Evolutionary conservation across 2,329 filamentous ascomycete species (phyloP).

Genomic region (Thelonectria discophora): DNA sequence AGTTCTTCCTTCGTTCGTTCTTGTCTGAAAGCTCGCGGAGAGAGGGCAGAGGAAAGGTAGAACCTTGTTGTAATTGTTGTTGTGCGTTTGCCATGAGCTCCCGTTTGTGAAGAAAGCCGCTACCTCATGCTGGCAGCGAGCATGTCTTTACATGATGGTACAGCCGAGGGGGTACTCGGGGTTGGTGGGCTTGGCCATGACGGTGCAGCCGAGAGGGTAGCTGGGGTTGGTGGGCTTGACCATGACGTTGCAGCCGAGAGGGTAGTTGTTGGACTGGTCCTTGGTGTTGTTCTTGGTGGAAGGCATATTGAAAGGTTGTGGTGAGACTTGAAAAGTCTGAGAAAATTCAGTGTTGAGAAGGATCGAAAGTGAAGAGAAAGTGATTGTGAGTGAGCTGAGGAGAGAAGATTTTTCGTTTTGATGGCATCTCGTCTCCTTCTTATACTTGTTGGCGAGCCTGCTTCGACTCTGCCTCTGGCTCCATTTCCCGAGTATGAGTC

Average conservation of each 20-base stretch:
- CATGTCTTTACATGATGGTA: constrained; percentile 47
- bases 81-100: not conserved
- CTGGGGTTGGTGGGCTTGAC: constrained; percentile 41
- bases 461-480: not conserved
- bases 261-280: constrained; percentile 40
- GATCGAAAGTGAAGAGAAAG: constrained; percentile 34
- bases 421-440: constrained; percentile 21
- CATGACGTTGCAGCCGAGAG: constrained; percentile 44
- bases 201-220: constrained; percentile 41
- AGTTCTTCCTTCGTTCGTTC: too few species aligned
- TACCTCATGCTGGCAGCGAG: constrained; percentile 5
- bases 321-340: constrained; percentile 39
- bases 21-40: not conserved
- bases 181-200: constrained; percentile 44
- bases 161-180: constrained; percentile 43
- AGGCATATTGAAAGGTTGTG: constrained; percentile 46
- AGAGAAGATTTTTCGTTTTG: constrained; percentile 12
- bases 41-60: not conserved
- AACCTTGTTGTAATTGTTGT: not conserved
- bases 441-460: constrained; percentile 28
- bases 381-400: constrained; percentile 28
- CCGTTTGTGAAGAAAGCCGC: not conserved
- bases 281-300: constrained; percentile 41
- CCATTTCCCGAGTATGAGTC: not conserved
- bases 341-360: constrained; percentile 41